These are phyloP conservation scores for Millerago galiae DNA, from an alignment of 805 yeast species.

Conservation along the genomic window DNA sequence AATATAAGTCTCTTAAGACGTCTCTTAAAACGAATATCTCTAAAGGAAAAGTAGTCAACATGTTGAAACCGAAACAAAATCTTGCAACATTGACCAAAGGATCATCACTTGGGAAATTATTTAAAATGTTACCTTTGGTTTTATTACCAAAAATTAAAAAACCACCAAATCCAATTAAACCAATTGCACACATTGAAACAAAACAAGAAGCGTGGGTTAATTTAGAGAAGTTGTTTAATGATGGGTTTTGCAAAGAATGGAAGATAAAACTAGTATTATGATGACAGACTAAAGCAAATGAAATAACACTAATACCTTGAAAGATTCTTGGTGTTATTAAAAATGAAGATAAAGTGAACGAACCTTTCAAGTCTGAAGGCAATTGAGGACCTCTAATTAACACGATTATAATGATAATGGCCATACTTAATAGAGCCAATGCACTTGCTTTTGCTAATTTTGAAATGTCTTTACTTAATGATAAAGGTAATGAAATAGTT, in stretches of 20 bases:
- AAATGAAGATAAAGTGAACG: constrained; percentile 36
- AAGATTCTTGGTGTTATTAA: constrained; percentile 61
- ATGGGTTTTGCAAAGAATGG: constrained; percentile 73
- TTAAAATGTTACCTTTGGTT: constrained; percentile 82
- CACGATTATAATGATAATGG: constrained; percentile 67
- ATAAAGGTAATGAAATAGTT: constrained; percentile 75
- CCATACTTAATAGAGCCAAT: constrained; percentile 81
- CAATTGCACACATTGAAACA: constrained; percentile 74
- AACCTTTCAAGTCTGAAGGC: constrained; percentile 41
- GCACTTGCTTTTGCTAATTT: constrained; percentile 83
- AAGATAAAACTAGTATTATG: constrained; percentile 89
- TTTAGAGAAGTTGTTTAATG: constrained; percentile 64
- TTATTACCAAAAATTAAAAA: constrained; percentile 64
- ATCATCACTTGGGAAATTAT: constrained; percentile 78
- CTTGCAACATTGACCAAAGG: constrained; percentile 78
- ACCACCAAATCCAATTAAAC: constrained; percentile 74
- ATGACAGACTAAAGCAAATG: constrained; percentile 93
- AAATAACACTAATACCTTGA: constrained; percentile 89
- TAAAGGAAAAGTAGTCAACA: constrained; percentile 87
- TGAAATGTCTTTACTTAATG: constrained; percentile 74
- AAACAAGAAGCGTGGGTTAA: constrained; percentile 82
- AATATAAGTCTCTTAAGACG: constrained; percentile 61
- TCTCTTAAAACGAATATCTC: constrained; percentile 89
- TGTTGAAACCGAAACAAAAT: constrained; percentile 84
- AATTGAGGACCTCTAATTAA: constrained; percentile 65